Conservation (phyloP, 805 yeast species). For the Candida tammaniensis region DNA sequence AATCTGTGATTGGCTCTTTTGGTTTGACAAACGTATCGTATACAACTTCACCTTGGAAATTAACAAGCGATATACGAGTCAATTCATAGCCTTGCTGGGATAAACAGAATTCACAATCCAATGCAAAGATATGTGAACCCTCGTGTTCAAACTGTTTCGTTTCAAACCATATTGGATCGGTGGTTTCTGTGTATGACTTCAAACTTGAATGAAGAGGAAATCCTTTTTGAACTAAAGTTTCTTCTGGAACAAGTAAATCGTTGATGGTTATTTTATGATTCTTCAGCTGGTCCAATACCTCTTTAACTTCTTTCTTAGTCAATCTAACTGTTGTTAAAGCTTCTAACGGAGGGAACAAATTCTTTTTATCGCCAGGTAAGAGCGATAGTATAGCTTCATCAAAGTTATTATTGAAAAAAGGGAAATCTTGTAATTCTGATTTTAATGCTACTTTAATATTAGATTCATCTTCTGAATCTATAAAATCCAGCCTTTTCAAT, state of each 20-base stretch:
- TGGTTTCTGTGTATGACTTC: slow-evolving; percentile 4
- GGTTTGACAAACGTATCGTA: slow-evolving; percentile 82
- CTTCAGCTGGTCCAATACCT: slow-evolving; percentile 30
- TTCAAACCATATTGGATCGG: too few species aligned
- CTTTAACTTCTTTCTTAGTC: slow-evolving; percentile 52
- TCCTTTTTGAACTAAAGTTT: slow-evolving; percentile 46
- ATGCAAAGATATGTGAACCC: slow-evolving; percentile 65
- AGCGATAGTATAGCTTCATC: slow-evolving; percentile 45
- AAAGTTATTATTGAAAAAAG: slow-evolving; percentile 1
- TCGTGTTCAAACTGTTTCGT: slow-evolving; percentile 53
- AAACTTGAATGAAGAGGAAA: slow-evolving; percentile 56
- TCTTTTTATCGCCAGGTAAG: slow-evolving; percentile 66
- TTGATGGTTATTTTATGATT: slow-evolving; percentile 39
- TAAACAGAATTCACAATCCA: slow-evolving; percentile 94
- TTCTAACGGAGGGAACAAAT: slow-evolving; percentile 51
- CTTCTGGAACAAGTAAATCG: slow-evolving; percentile 52
- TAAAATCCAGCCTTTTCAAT: slow-evolving; percentile 21
- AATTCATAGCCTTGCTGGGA: slow-evolving; percentile 61
- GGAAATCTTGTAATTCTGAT: slow-evolving; percentile 1
- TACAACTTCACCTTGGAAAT: slow-evolving; percentile 57
- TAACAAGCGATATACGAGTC: slow-evolving; percentile 74
- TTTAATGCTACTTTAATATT: not conserved
- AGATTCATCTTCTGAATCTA: not conserved
- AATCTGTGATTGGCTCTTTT: slow-evolving; percentile 67
- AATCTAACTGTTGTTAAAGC: slow-evolving; percentile 57